phyloP scores from a whole-genome alignment of 106 monocot genomes.

The Phalaenopsis equestris region DNA sequence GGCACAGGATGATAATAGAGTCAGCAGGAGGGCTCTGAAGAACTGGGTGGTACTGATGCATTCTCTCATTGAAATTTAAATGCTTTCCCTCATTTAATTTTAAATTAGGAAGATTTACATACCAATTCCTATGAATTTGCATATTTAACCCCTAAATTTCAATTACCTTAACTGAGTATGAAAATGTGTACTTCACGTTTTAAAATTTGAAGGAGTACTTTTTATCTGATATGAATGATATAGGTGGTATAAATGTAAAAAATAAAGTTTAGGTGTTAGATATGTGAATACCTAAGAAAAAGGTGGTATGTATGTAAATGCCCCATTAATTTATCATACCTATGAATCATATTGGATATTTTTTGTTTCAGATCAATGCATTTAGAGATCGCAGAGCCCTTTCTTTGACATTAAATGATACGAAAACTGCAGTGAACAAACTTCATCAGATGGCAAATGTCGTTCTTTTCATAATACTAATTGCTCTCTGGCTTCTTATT shows the following conservation, averaged over 20 bases:
- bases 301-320: too few species aligned
- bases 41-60: conserved; percentile 77
- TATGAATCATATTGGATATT: not conserved
- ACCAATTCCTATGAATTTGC: too few species aligned
- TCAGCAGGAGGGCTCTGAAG: conserved; percentile 61
- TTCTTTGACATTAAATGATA: conserved; percentile 77
- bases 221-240: too few species aligned
- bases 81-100: not conserved
- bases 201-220: too few species aligned
- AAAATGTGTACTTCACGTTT: too few species aligned
- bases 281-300: too few species aligned
- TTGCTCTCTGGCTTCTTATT: conserved; percentile 71
- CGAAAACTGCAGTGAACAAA: conserved; percentile 87
- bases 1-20: conserved; percentile 33
- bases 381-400: conserved; percentile 81
- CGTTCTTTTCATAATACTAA: conserved; percentile 49
- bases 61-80: not conserved
- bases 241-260: too few species aligned
- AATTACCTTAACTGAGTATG: too few species aligned
- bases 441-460: conserved; percentile 79
- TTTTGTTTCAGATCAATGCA: conserved; percentile 55
- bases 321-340: not conserved
- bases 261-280: too few species aligned
- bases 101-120: not conserved
- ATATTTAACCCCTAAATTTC: too few species aligned